Evolutionary conservation across 2,329 filamentous ascomycete species (phyloP).

Genomic region (Cytospora leucostoma): DNA sequence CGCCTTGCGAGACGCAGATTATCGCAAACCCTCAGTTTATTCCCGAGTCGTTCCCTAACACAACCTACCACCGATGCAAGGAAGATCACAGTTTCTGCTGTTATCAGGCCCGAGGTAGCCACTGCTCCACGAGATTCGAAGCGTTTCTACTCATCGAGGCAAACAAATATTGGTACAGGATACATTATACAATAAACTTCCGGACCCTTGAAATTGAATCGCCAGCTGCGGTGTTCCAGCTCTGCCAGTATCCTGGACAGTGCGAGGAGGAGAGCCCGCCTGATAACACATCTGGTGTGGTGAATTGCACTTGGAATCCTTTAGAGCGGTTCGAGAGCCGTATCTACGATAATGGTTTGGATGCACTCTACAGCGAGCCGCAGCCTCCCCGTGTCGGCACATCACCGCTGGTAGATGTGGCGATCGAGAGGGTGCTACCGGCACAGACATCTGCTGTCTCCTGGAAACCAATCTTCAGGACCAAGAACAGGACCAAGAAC

Average conservation of each 20-base stretch:
- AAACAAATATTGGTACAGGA: conserved; percentile 12
- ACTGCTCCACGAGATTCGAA: not conserved
- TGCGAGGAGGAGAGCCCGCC: not conserved
- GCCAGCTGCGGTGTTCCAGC: conserved; percentile 3
- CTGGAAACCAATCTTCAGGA: not conserved
- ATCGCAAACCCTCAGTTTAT: conserved; percentile 1
- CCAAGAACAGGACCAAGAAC: not conserved
- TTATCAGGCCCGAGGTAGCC: not conserved
- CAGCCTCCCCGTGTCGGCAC: not conserved
- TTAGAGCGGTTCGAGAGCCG: not conserved
- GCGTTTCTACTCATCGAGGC: conserved; percentile 14
- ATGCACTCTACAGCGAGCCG: not conserved
- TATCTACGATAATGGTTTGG: not conserved
- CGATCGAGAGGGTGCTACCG: not conserved
- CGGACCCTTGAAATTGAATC: not conserved
- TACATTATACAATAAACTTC: conserved; percentile 5
- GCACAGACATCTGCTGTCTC: not conserved
- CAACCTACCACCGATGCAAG: conserved; percentile 10
- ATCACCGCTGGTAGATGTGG: not conserved
- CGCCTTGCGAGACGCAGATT: conserved; percentile 11
- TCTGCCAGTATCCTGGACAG: not conserved
- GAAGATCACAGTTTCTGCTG: conserved; percentile 21
- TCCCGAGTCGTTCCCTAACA: conserved; percentile 10
- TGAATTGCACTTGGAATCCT: not conserved
- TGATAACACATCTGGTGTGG: not conserved